These are phyloP conservation scores for Apiotrichum veenhuisii DNA, from an alignment of 1,284 basidiomycete species.

Conservation along the genomic window DNA sequence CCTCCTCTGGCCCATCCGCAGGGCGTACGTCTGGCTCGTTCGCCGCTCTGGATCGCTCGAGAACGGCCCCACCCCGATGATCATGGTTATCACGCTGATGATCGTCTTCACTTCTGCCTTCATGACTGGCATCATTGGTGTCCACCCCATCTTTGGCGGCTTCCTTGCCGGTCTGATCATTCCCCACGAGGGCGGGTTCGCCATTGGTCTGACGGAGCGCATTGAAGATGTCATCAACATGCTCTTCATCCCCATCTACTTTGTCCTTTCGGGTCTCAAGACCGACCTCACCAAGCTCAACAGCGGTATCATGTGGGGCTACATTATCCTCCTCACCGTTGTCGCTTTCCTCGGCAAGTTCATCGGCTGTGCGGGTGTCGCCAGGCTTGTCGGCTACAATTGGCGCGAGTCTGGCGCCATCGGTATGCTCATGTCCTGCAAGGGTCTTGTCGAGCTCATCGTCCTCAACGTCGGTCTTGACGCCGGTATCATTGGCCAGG, in stretches of 20 bases:
- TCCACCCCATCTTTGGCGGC: constrained; percentile 76
- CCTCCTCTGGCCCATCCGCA: constrained; percentile 68
- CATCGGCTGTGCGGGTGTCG: constrained; percentile 61
- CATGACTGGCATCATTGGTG: constrained; percentile 70
- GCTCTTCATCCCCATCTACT: constrained; percentile 80
- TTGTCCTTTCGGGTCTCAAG: constrained; percentile 71
- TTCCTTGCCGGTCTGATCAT: constrained; percentile 86
- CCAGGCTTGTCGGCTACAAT: constrained; percentile 64
- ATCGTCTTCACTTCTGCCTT: constrained; percentile 74
- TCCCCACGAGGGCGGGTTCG: constrained; percentile 81
- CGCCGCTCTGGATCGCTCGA: constrained; percentile 71
- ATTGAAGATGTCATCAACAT: constrained; percentile 67
- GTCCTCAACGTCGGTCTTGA: constrained; percentile 85
- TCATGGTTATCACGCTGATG: constrained; percentile 74
- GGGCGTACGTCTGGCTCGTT: constrained; percentile 65
- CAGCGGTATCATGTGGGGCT: constrained; percentile 76
- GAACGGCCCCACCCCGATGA: constrained; percentile 64
- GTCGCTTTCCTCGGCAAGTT: constrained; percentile 79
- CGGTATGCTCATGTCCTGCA: constrained; percentile 88
- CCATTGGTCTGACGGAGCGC: constrained; percentile 68
- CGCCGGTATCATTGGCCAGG: constrained; percentile 69
- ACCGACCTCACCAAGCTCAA: constrained; percentile 78
- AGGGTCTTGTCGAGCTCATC: constrained; percentile 81
- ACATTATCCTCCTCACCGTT: constrained; percentile 71
- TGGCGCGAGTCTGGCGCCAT: constrained; percentile 78